A percentile compares a stretch with the other conserved stretches of the same genome.
Evolutionary conservation across 768 basidiomycete species (phyloP).

Genomic region (Mycena olivaceomarginata): DNA sequence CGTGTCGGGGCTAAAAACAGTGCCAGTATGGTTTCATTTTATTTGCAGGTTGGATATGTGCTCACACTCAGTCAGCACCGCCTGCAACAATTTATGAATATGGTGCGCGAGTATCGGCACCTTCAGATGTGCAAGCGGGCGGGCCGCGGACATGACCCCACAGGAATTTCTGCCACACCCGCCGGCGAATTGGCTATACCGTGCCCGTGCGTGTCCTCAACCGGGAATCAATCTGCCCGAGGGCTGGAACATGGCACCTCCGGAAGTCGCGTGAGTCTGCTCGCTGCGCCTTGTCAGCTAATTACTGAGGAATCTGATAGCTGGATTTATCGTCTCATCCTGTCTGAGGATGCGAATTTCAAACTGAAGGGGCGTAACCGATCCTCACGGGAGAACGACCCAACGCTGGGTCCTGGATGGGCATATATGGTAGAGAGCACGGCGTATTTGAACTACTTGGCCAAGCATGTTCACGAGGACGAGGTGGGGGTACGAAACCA

Average conservation of each 20-base stretch:
- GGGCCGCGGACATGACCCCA: too few relatives aligned
- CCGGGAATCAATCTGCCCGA: constrained; percentile 30
- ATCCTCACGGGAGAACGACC: constrained; percentile 36
- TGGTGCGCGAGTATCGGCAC: too few relatives aligned
- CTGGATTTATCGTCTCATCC: constrained; percentile 35
- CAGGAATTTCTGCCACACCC: neutral
- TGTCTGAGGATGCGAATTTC: constrained; percentile 47
- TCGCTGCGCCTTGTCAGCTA: too few relatives aligned
- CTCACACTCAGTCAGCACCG: too few relatives aligned
- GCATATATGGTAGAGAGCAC: constrained; percentile 25
- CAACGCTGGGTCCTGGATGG: constrained; percentile 21
- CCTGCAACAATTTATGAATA: too few relatives aligned
- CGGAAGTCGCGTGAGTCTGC: neutral
- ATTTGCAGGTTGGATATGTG: too few relatives aligned
- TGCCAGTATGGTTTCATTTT: too few relatives aligned
- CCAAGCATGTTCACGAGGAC: neutral
- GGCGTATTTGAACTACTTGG: constrained; percentile 18
- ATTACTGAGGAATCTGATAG: neutral
- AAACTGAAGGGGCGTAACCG: constrained; percentile 8
- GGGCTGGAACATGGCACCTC: constrained; percentile 3
- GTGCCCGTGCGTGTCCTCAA: constrained; percentile 19
- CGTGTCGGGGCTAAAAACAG: too few relatives aligned
- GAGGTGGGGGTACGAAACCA: neutral
- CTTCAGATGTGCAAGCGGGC: too few relatives aligned
- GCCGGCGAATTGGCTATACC: neutral